Base-by-base conservation (phyloP, 139 green algal genomes). In the Chlamydomonas sphaeroides region DNA sequence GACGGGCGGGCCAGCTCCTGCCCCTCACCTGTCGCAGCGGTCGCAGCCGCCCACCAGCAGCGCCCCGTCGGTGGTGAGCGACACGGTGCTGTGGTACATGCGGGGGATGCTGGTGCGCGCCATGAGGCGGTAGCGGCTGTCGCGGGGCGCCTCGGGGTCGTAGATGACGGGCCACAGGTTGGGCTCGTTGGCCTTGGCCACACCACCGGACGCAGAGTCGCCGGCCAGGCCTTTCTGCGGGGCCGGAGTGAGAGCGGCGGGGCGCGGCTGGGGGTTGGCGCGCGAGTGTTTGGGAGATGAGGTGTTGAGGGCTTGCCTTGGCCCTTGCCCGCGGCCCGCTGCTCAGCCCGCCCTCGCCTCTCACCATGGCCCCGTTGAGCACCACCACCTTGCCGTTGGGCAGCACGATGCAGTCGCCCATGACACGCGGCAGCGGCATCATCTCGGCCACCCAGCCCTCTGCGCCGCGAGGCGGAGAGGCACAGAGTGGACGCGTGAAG, bases 311-410 rank as follows among this genome's bases (percentile, higher is more conserved):
- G 57, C 17, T 17, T 10, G 57, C 20, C 49, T 18, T 26, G 17
- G 49, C 49, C 49, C 18, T 57, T 15, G 17, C 49, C 17, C 49
- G 49, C 49, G 17, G 18, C 18, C 49, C 59, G 20, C 59, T 66
- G 20, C 59, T 66, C n/a, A n/a, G n/a, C n/a, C n/a, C n/a, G n/a
- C n/a, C n/a, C n/a, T 32, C 25, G 11, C 28, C 38, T 61, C 73
- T 59, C 59, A 80, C 76, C 53, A 65, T 26, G 17, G 75, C 81
- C 23, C 85, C 85, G 39, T 85, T 87, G 35, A 87, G 49, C 15
- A 89, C 38, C 30, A 87, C 41, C 3, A 90, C 76, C 20, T 79
- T n/a, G 41, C 86, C 86, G 56, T 90, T 90, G 17, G 86, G 86
- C 70, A 90, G 86, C 28, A 90, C 51, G 1, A 78, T 32, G 2